phyloP scores from a whole-genome alignment of 192 early-diverging fungal species.

The Geranomyces michiganensis region DNA sequence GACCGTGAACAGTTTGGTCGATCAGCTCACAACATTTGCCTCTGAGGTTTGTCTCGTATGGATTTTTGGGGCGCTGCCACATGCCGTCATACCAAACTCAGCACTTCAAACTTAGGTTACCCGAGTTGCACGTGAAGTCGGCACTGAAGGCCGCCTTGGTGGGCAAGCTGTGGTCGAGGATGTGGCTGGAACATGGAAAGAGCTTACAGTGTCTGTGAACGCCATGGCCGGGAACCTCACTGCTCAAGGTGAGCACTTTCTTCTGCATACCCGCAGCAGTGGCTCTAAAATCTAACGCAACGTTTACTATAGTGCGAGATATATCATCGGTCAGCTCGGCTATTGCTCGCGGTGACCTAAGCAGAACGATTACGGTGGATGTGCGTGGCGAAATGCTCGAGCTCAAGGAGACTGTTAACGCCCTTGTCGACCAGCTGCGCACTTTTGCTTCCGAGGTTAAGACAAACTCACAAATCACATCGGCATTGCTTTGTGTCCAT shows the following conservation, averaged over 20 bases:
- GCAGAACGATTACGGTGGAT: slow-evolving; percentile 57
- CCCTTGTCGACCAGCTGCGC: slow-evolving; percentile 64
- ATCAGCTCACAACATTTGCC: slow-evolving; percentile 64
- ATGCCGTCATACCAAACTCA: background rate
- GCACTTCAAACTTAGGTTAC: slow-evolving; percentile 28
- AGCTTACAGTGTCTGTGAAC: slow-evolving; percentile 69
- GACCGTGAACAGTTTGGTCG: slow-evolving; percentile 68
- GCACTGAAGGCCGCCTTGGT: slow-evolving; percentile 47
- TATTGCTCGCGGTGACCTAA: slow-evolving; percentile 59
- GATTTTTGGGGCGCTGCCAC: background rate
- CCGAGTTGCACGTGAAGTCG: slow-evolving; percentile 58
- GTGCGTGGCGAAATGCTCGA: slow-evolving; percentile 64
- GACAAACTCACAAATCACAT: slow-evolving; percentile 10
- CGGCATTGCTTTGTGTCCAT: slow-evolving; percentile 15
- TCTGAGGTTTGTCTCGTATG: slow-evolving; percentile 44
- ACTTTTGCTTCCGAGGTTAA: slow-evolving; percentile 60
- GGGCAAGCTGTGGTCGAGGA: slow-evolving; percentile 57
- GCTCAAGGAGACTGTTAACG: slow-evolving; percentile 68
- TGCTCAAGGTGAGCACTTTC: slow-evolving; percentile 42
- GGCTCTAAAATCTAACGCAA: too few species aligned
- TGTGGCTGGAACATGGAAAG: slow-evolving; percentile 50
- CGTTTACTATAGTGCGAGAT: slow-evolving; percentile 51
- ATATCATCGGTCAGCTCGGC: slow-evolving; percentile 62
- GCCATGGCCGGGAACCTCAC: slow-evolving; percentile 68
- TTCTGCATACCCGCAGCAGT: too few species aligned